Conservation (phyloP, 352 stramenopile genomes). For the Phytophthora podocarpi region DNA sequence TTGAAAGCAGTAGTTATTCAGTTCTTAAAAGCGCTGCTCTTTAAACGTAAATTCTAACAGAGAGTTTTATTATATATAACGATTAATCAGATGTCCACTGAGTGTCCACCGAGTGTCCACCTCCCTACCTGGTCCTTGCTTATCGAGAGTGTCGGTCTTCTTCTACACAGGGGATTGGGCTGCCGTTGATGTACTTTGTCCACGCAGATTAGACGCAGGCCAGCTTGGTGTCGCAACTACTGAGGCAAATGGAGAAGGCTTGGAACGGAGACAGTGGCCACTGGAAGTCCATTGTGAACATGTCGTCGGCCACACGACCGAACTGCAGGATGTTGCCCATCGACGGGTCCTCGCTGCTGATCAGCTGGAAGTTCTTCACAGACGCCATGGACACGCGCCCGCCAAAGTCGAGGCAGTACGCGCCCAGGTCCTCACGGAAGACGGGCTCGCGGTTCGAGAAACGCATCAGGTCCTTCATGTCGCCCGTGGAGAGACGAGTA, state of each 20-base stretch:
- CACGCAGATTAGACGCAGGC: slow-evolving; percentile 70
- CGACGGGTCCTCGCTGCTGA: slow-evolving; percentile 79
- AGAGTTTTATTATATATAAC: slow-evolving; percentile 48
- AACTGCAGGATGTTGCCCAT: slow-evolving; percentile 91
- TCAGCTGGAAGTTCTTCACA: slow-evolving; percentile 91
- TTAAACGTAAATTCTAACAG: slow-evolving; percentile 27
- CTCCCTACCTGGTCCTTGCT: too few relatives aligned
- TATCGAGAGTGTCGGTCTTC: too few relatives aligned
- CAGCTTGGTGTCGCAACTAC: slow-evolving; percentile 89
- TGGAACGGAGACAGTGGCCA: slow-evolving; percentile 89
- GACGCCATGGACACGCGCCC: slow-evolving; percentile 84
- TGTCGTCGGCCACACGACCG: slow-evolving; percentile 88
- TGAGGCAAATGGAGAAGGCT: slow-evolving; percentile 90
- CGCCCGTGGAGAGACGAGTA: slow-evolving; percentile 64
- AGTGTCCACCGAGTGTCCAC: slow-evolving; percentile 14
- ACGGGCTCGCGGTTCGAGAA: slow-evolving; percentile 88
- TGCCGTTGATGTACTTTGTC: too few relatives aligned
- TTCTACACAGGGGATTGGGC: too few relatives aligned
- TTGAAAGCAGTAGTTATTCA: too few relatives aligned
- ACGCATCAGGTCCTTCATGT: slow-evolving; percentile 87
- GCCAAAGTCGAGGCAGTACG: slow-evolving; percentile 89
- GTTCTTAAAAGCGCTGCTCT: neutral
- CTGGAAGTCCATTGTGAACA: slow-evolving; percentile 93
- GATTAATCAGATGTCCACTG: slow-evolving; percentile 11
- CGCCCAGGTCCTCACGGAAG: slow-evolving; percentile 84